Conservation (phyloP, 1,139 yeast species). For the Casaregolazyma suthepensis region DNA sequence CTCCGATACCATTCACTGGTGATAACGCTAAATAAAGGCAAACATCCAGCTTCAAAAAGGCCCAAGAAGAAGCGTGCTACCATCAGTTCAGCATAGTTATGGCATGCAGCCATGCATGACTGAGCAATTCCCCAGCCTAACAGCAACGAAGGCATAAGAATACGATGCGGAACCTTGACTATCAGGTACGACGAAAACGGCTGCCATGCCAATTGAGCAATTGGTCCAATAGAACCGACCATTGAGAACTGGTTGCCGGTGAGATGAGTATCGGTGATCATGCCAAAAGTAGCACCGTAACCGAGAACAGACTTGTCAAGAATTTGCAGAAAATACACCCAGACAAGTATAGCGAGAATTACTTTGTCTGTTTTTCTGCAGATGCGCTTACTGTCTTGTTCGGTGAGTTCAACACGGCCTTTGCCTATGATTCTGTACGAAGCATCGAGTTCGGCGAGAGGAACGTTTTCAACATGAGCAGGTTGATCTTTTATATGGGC, state of each 20-base stretch:
- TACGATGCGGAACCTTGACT: conserved; percentile 41
- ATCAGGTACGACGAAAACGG: conserved; percentile 47
- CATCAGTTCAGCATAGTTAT: conserved; percentile 17
- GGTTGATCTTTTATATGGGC: not conserved
- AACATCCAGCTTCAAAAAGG: conserved; percentile 22
- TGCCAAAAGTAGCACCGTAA: conserved; percentile 57
- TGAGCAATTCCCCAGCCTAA: conserved; percentile 51
- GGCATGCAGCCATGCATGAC: conserved; percentile 44
- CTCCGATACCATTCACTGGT: conserved; percentile 40
- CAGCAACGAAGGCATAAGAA: conserved; percentile 39
- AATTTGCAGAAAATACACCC: conserved; percentile 48
- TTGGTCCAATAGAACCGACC: conserved; percentile 53
- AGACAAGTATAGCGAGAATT: conserved; percentile 49
- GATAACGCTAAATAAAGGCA: conserved; percentile 8
- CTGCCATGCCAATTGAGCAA: conserved; percentile 47
- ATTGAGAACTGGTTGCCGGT: conserved; percentile 42
- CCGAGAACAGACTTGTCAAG: conserved; percentile 59
- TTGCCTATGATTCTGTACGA: not conserved
- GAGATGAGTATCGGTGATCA: conserved; percentile 35
- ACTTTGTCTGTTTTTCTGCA: conserved; percentile 47
- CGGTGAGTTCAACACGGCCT: conserved; percentile 7
- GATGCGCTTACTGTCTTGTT: conserved; percentile 32
- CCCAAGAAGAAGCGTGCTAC: conserved; percentile 10
- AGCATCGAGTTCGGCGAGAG: not conserved
- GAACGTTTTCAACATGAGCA: not conserved